phyloP scores from a whole-genome alignment of 1,139 yeast species.

The Protomyces inundatus region DNA sequence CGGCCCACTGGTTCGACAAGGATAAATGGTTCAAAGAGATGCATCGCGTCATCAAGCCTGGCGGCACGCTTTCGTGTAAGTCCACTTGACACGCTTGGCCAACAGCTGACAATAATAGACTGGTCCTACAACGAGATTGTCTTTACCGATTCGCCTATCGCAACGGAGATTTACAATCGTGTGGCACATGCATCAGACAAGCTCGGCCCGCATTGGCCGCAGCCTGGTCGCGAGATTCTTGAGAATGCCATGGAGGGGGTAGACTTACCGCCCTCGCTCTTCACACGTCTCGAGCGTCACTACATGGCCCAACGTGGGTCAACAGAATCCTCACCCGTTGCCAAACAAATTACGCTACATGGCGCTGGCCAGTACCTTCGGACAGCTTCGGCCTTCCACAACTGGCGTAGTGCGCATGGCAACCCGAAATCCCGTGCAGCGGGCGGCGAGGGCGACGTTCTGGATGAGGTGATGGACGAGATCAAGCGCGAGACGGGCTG shows the following conservation, averaged over 20 bases:
- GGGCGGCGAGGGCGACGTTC: conserved; percentile 36
- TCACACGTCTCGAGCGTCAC: conserved; percentile 41
- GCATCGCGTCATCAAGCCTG: conserved; percentile 48
- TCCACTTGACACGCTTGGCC: background rate
- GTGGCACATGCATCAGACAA: conserved; percentile 46
- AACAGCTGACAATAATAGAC: conserved; percentile 31
- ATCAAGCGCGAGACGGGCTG: conserved; percentile 45
- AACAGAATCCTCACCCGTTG: conserved; percentile 43
- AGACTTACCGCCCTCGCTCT: conserved; percentile 45
- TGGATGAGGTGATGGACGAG: conserved; percentile 44
- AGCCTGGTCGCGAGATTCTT: conserved; percentile 61
- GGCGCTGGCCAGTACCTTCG: conserved; percentile 50
- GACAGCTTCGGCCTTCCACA: conserved; percentile 68
- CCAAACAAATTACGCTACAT: conserved; percentile 44
- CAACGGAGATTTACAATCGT: conserved; percentile 43
- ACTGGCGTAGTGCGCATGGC: conserved; percentile 50
- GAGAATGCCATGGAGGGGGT: conserved; percentile 46
- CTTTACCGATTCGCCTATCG: conserved; percentile 44
- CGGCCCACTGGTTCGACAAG: conserved; percentile 72
- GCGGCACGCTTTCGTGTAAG: conserved; percentile 56
- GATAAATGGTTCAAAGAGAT: conserved; percentile 50
- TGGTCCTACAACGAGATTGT: conserved; percentile 78
- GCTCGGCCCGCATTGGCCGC: conserved; percentile 50
- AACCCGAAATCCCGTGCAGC: conserved; percentile 31
- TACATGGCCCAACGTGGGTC: conserved; percentile 36